Evolutionary conservation across 306 rosid genomes (phyloP).

Genomic region (Phaseolus lunatus): DNA sequence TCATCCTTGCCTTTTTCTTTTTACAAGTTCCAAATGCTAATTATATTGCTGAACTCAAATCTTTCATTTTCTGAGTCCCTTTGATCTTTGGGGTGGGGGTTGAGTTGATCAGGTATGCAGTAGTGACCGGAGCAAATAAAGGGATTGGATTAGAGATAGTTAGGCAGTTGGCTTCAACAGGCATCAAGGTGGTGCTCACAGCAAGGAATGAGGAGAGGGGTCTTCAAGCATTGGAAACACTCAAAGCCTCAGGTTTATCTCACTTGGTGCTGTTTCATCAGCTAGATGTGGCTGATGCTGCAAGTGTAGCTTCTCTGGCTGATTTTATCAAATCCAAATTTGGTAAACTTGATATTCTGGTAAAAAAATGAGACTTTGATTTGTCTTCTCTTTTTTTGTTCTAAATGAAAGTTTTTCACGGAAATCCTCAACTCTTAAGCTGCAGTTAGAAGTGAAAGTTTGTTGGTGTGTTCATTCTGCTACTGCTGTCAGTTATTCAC

Average conservation of each 20-base stretch:
- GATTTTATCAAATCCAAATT: too few species aligned
- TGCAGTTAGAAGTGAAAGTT: neutral
- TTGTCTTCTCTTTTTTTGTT: neutral
- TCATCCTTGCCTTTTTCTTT: neutral
- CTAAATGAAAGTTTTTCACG: neutral
- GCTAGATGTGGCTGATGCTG: constrained; percentile 50
- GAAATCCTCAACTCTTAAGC: neutral
- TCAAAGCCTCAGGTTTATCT: constrained; percentile 35
- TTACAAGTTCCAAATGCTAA: neutral
- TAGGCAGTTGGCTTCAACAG: constrained; percentile 45
- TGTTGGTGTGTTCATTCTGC: too few species aligned
- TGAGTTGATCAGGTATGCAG: constrained; percentile 42
- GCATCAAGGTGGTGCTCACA: constrained; percentile 52
- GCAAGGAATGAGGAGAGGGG: constrained; percentile 55
- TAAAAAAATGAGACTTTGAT: too few species aligned
- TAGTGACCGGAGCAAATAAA: constrained; percentile 50
- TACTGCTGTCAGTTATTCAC: too few species aligned
- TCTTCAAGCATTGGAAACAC: constrained; percentile 44
- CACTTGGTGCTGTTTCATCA: constrained; percentile 45
- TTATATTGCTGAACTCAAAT: neutral
- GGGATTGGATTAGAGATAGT: constrained; percentile 55
- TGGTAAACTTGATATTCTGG: too few species aligned
- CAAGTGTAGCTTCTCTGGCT: constrained; percentile 51
- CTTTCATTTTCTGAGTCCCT: neutral
- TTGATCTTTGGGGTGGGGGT: neutral